phyloP scores from a whole-genome alignment of 164 flowering plant species.

The Magnolia officinalis region DNA sequence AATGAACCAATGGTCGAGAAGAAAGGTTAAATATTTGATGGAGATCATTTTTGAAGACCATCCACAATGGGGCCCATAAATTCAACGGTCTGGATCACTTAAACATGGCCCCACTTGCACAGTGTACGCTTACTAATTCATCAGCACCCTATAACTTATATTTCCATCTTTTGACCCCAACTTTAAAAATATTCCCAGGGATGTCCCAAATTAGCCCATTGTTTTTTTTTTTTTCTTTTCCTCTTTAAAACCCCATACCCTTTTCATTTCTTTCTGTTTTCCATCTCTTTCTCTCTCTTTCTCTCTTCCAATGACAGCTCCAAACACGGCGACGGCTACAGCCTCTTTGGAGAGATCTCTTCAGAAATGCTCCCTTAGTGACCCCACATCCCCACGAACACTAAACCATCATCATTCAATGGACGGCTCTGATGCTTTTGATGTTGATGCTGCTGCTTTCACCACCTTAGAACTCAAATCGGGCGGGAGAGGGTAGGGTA shows the following conservation, averaged over 20 bases:
- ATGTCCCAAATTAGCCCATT: too few species aligned
- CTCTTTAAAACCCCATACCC: not conserved
- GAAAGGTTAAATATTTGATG: too few species aligned
- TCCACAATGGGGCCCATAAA: too few species aligned
- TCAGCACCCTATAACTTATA: too few species aligned
- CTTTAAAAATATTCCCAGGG: too few species aligned
- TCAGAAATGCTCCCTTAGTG: constrained; percentile 58
- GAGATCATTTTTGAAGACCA: too few species aligned
- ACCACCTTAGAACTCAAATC: constrained; percentile 67
- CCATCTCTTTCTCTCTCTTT: not conserved
- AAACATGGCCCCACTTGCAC: too few species aligned
- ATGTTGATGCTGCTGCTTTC: constrained; percentile 21
- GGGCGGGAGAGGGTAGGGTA: constrained; percentile 7
- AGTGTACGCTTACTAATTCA: too few species aligned
- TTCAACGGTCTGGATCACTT: too few species aligned
- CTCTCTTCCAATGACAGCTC: constrained; percentile 37
- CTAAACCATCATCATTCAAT: constrained; percentile 3
- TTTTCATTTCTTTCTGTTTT: not conserved
- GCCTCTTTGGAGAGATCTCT: constrained; percentile 70
- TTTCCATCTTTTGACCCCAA: too few species aligned
- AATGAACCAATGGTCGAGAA: too few species aligned
- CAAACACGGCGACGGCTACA: constrained; percentile 58
- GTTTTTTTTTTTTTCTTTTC: not conserved
- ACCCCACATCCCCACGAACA: constrained; percentile 21
- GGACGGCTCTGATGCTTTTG: constrained; percentile 8